Conservation (phyloP, 306 rosid species). For the Alnus rubra region DNA sequence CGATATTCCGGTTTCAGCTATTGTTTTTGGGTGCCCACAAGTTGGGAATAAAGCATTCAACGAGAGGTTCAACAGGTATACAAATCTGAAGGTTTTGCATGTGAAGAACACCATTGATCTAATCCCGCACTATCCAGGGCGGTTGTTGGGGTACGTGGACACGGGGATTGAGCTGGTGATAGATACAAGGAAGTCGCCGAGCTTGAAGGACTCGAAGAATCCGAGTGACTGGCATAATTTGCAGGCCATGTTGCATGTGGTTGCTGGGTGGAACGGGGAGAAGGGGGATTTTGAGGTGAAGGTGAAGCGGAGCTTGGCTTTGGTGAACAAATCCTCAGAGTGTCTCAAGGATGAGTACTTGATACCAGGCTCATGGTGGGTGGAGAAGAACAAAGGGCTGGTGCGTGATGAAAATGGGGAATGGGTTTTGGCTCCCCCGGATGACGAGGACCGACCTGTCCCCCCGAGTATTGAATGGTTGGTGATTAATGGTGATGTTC, state of each 20-base stretch:
- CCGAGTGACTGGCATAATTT: constrained; percentile 68
- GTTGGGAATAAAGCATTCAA: constrained; percentile 50
- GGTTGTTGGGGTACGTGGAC: constrained; percentile 39
- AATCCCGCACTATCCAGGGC: constrained; percentile 50
- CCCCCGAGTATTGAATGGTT: constrained; percentile 34
- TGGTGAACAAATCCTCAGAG: constrained; percentile 62
- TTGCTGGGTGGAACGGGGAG: constrained; percentile 74
- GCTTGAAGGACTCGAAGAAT: constrained; percentile 55
- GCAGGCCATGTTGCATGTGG: constrained; percentile 68
- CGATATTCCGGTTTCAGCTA: constrained; percentile 48
- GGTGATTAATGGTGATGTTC: not conserved
- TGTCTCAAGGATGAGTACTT: constrained; percentile 39
- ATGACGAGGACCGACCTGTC: constrained; percentile 56
- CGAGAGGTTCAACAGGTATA: constrained; percentile 25
- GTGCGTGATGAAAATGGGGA: constrained; percentile 54
- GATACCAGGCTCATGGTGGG: constrained; percentile 66
- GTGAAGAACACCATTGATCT: constrained; percentile 46
- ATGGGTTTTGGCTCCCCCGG: constrained; percentile 48
- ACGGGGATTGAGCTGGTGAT: constrained; percentile 50
- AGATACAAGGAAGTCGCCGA: constrained; percentile 51
- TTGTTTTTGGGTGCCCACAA: constrained; percentile 55
- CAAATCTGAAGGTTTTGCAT: constrained; percentile 48
- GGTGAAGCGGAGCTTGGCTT: constrained; percentile 66
- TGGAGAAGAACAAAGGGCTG: constrained; percentile 68
- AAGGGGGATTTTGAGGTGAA: constrained; percentile 45